These are phyloP conservation scores for Pulveroboletus frians DNA, from an alignment of 768 basidiomycete species.

Conservation along the genomic window DNA sequence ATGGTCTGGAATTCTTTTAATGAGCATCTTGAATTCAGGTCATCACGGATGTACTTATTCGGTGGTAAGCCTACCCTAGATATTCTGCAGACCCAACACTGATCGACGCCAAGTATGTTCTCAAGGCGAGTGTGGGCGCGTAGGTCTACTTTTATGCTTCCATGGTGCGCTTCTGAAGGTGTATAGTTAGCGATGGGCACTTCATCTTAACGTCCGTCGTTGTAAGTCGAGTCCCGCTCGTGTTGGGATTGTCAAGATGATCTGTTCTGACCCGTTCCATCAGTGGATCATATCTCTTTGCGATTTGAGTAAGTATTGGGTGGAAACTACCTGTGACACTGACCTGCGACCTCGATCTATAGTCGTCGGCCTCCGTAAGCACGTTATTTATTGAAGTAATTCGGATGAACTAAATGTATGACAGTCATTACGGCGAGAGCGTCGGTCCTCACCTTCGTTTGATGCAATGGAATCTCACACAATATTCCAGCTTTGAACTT, in stretches of 20 bases:
- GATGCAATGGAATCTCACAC: not conserved
- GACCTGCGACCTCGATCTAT: not conserved
- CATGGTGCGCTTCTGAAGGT: conserved; percentile 25
- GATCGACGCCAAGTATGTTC: conserved; percentile 36
- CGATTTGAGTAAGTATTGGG: conserved; percentile 41
- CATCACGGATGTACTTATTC: conserved; percentile 46
- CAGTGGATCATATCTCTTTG: conserved; percentile 37
- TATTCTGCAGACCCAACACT: not conserved
- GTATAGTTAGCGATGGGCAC: conserved; percentile 39
- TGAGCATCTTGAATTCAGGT: conserved; percentile 30
- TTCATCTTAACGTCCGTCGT: conserved; percentile 39
- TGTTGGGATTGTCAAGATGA: not conserved
- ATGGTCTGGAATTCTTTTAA: not conserved
- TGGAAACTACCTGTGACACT: not conserved
- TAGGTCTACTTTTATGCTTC: conserved; percentile 27
- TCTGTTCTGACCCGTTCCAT: conserved; percentile 9
- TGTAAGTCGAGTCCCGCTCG: conserved; percentile 32
- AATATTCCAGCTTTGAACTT: conserved; percentile 35
- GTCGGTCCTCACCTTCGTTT: conserved; percentile 28
- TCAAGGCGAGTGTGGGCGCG: conserved; percentile 45
- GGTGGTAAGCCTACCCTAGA: conserved; percentile 24
- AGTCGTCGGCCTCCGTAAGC: conserved; percentile 14
- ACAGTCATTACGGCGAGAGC: conserved; percentile 50
- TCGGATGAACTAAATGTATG: not conserved
- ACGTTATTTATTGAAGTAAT: not conserved